phyloP scores from a whole-genome alignment of 495 filamentous ascomycete species.

The Rhizodiscina lignyota region DNA sequence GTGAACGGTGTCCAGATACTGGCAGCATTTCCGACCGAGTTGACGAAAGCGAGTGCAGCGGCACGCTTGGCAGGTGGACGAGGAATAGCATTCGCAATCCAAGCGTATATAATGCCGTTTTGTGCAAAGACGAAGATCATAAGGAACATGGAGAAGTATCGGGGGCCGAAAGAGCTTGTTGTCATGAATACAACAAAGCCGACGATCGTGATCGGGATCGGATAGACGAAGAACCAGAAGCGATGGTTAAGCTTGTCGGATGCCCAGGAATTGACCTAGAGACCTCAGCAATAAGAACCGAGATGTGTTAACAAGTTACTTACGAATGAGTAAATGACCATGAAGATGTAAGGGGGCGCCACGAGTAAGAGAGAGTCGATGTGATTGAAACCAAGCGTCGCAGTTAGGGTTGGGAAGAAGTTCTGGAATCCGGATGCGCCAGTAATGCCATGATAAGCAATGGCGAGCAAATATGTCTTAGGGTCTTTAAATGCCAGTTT shows the following conservation, averaged over 20 bases:
- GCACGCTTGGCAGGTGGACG: conserved; percentile 75
- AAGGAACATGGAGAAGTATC: conserved; percentile 73
- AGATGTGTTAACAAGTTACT: no score
- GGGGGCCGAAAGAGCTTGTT: conserved; percentile 43
- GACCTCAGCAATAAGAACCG: no score
- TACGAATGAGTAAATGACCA: conserved; percentile 48
- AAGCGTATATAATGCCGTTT: conserved; percentile 59
- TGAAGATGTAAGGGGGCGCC: conserved; percentile 41
- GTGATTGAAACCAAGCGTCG: conserved; percentile 50
- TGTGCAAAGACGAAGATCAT: conserved; percentile 59
- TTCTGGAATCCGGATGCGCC: conserved; percentile 63
- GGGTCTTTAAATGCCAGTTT: conserved; percentile 54
- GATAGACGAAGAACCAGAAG: conserved; percentile 57
- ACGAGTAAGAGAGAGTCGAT: conserved; percentile 60
- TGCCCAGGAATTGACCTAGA: conserved; percentile 71
- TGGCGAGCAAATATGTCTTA: conserved; percentile 55
- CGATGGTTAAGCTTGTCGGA: conserved; percentile 65
- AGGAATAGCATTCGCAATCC: conserved; percentile 67
- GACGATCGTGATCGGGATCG: conserved; percentile 48
- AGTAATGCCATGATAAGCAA: conserved; percentile 56
- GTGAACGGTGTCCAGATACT: conserved; percentile 63
- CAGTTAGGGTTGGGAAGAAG: conserved; percentile 77
- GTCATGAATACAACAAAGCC: conserved; percentile 64
- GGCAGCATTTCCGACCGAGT: conserved; percentile 58
- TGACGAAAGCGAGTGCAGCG: conserved; percentile 65